Conservation (phyloP, 2,329 filamentous ascomycete species). For the Claviceps cyperi region DNA sequence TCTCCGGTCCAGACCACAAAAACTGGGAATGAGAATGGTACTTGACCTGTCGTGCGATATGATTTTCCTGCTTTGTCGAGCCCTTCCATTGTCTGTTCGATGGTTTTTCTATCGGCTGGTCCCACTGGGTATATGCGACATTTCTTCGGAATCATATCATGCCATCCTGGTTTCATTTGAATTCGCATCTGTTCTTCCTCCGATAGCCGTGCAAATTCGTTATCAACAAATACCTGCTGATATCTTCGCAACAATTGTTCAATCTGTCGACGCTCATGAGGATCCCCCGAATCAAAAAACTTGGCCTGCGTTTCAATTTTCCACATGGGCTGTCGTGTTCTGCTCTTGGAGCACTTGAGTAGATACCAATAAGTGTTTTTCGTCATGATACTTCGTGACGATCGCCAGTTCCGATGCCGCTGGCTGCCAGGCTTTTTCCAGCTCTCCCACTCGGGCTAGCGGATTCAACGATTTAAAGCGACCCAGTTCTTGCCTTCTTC, state of each 20-base stretch:
- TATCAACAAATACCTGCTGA: neutral
- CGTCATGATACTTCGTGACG: too few relatives aligned
- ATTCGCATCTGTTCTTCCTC: neutral
- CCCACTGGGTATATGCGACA: neutral
- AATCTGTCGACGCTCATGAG: neutral
- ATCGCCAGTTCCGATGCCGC: too few relatives aligned
- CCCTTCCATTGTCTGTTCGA: neutral
- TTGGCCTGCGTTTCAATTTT: neutral
- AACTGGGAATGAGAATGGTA: neutral
- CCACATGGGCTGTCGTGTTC: too few relatives aligned
- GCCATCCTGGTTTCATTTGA: neutral
- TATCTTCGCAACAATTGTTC: neutral
- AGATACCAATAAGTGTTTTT: too few relatives aligned
- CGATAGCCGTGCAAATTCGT: neutral
- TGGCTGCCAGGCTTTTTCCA: neutral
- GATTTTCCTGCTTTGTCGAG: neutral
- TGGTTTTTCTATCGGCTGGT: neutral
- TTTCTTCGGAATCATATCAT: neutral
- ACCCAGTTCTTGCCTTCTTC: neutral
- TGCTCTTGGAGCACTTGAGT: too few relatives aligned
- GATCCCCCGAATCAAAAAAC: neutral
- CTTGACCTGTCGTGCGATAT: neutral
- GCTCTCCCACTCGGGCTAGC: neutral
- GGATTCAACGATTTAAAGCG: too few relatives aligned
- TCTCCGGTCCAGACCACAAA: neutral